Evolutionary conservation across 202 grass and related monocot species (phyloP).

Genomic region (Cymbopogon flexuosus): DNA sequence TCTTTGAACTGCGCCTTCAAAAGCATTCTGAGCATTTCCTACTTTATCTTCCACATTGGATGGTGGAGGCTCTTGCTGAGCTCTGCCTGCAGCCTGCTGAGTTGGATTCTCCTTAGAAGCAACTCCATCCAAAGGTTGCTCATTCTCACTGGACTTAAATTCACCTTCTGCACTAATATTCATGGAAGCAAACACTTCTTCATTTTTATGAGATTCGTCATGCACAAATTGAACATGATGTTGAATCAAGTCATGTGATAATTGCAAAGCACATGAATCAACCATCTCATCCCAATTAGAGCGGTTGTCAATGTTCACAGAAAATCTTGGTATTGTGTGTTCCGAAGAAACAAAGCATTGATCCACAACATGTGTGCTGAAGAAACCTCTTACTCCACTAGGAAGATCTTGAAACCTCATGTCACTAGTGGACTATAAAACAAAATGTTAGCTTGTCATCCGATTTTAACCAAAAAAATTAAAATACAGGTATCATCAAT

Average conservation of each 20-base stretch:
- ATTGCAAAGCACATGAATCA: conserved; percentile 49
- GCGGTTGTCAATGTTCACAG: conserved; percentile 62
- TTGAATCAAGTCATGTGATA: conserved; percentile 72
- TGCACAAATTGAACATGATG: conserved; percentile 74
- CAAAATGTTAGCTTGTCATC: conserved; percentile 28
- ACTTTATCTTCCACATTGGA: conserved; percentile 32
- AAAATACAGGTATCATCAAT: not conserved
- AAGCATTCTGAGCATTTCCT: conserved; percentile 34
- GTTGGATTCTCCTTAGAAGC: conserved; percentile 35
- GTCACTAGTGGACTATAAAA: conserved; percentile 76
- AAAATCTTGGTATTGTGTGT: conserved; percentile 70
- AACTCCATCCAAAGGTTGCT: conserved; percentile 23
- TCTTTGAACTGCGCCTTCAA: conserved; percentile 34
- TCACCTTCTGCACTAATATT: conserved; percentile 37
- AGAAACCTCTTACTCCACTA: conserved; percentile 69
- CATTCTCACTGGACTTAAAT: conserved; percentile 25
- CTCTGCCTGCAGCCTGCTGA: conserved; percentile 20
- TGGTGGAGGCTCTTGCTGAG: conserved; percentile 30
- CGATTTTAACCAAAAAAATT: not conserved
- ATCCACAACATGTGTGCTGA: conserved; percentile 56
- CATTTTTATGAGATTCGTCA: conserved; percentile 48
- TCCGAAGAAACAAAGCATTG: conserved; percentile 46
- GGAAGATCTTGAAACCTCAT: conserved; percentile 76
- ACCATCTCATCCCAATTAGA: conserved; percentile 63
- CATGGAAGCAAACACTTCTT: conserved; percentile 32